Conservation (phyloP, 2,329 filamentous ascomycete genomes). For the Fusarium sp. region DNA sequence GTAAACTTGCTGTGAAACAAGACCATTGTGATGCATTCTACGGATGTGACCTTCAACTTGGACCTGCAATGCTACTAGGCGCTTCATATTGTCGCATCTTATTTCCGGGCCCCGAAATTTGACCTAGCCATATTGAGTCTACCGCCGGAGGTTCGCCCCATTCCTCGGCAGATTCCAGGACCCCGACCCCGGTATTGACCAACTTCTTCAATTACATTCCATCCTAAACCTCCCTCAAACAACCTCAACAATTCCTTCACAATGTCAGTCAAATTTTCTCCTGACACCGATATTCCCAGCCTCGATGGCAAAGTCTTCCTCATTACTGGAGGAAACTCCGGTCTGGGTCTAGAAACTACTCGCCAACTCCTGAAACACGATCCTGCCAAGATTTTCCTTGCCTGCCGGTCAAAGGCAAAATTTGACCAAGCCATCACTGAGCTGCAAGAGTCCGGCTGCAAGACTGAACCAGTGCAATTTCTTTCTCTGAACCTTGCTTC, state of each 20-base stretch:
- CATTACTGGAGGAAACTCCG: slow-evolving; percentile 14
- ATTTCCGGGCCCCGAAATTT: not conserved
- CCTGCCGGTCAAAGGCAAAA: slow-evolving; percentile 12
- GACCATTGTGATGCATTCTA: too few species aligned
- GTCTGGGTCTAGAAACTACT: not conserved
- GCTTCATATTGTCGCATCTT: not conserved
- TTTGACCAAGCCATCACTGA: slow-evolving; percentile 1
- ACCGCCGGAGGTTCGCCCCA: not conserved
- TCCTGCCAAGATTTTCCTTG: slow-evolving; percentile 1
- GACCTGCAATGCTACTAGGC: not conserved
- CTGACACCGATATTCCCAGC: slow-evolving; percentile 5
- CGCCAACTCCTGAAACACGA: slow-evolving; percentile 7
- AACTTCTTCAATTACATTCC: not conserved
- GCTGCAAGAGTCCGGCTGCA: not conserved
- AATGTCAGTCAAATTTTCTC: not conserved
- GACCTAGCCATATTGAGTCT: not conserved
- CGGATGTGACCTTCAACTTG: not conserved
- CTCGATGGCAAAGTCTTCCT: slow-evolving; percentile 7
- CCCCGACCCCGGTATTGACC: not conserved
- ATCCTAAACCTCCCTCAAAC: not conserved
- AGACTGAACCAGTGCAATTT: not conserved
- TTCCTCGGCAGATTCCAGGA: not conserved
- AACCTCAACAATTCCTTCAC: not conserved
- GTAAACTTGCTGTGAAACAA: not conserved
- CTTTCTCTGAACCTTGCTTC: not conserved